These are phyloP conservation scores for Xeromyces bisporus DNA, from an alignment of 495 filamentous ascomycete species.

Conservation along the genomic window DNA sequence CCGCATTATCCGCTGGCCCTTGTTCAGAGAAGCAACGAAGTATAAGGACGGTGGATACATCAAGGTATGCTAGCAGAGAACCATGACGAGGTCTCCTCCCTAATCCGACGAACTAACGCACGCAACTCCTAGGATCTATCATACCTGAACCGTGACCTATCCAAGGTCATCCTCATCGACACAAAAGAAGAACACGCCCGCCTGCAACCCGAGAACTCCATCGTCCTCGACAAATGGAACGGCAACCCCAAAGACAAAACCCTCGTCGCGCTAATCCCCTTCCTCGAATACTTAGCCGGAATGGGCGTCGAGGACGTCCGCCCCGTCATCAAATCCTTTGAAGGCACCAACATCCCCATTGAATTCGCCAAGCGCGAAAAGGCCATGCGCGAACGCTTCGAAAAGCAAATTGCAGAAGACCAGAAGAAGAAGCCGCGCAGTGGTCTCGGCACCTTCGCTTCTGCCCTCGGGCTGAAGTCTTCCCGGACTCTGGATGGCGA, in stretches of 20 bases:
- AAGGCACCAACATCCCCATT: slow-evolving; percentile 65
- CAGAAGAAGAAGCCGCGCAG: slow-evolving; percentile 41
- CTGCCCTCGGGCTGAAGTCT: slow-evolving; percentile 59
- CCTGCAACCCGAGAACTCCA: slow-evolving; percentile 82
- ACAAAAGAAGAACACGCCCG: slow-evolving; percentile 64
- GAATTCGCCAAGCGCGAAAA: slow-evolving; percentile 87
- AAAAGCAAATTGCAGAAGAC: slow-evolving; percentile 57
- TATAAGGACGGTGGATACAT: slow-evolving; percentile 92
- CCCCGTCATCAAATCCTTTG: slow-evolving; percentile 69
- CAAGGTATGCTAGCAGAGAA: slow-evolving; percentile 63
- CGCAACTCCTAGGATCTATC: slow-evolving; percentile 60
- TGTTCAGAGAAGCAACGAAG: slow-evolving; percentile 85
- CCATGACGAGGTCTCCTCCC: too few species aligned
- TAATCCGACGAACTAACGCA: too few species aligned
- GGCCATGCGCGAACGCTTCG: slow-evolving; percentile 58
- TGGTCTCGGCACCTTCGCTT: slow-evolving; percentile 44
- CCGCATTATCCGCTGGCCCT: slow-evolving; percentile 84
- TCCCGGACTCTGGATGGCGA: slow-evolving; percentile 43
- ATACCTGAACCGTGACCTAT: slow-evolving; percentile 88
- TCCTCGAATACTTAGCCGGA: slow-evolving; percentile 90
- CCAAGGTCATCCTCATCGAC: slow-evolving; percentile 85
- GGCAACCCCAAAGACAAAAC: slow-evolving; percentile 68
- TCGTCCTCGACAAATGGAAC: slow-evolving; percentile 78
- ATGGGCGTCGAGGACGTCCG: slow-evolving; percentile 80
- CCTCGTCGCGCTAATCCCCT: slow-evolving; percentile 75